Conservation (phyloP, 306 rosid species). For the Phaseolus lunatus region DNA sequence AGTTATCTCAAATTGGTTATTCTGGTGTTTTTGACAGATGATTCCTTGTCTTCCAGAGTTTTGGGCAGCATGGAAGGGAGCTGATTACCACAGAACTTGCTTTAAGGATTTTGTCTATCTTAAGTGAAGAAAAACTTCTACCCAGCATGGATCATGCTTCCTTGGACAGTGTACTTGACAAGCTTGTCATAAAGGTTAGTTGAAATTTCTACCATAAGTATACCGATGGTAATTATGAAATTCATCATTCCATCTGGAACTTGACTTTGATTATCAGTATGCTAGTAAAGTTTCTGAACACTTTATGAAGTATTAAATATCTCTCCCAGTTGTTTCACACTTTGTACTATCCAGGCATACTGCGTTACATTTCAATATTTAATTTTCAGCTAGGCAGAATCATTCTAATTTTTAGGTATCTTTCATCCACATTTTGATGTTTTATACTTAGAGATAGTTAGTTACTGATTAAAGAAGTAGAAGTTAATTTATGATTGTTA, state of each 20-base stretch:
- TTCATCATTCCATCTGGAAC: constrained; percentile 40
- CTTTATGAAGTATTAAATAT: constrained; percentile 5
- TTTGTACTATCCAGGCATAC: neutral
- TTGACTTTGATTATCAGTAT: constrained; percentile 24
- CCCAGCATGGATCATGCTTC: constrained; percentile 67
- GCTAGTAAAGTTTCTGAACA: constrained; percentile 18
- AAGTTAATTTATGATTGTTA: too few relatives aligned
- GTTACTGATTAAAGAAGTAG: too few relatives aligned
- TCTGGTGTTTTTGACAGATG: constrained; percentile 99
- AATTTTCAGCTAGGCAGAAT: neutral
- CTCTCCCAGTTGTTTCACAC: constrained; percentile 8
- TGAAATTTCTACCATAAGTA: constrained; percentile 18
- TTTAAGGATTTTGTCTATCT: constrained; percentile 74
- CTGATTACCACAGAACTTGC: constrained; percentile 94
- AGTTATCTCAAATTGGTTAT: constrained; percentile 86
- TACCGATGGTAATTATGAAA: constrained; percentile 3
- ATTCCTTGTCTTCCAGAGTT: constrained; percentile 99
- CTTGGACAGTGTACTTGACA: constrained; percentile 74
- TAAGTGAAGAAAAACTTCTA: constrained; percentile 75
- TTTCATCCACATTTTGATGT: constrained; percentile 23
- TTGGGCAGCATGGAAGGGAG: constrained; percentile 99
- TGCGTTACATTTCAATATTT: neutral
- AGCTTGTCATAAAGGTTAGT: constrained; percentile 81
- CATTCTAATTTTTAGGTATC: constrained; percentile 12
- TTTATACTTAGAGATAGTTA: neutral